Conservation (phyloP, 352 stramenopile species). For the Phytophthora sansomeana region DNA sequence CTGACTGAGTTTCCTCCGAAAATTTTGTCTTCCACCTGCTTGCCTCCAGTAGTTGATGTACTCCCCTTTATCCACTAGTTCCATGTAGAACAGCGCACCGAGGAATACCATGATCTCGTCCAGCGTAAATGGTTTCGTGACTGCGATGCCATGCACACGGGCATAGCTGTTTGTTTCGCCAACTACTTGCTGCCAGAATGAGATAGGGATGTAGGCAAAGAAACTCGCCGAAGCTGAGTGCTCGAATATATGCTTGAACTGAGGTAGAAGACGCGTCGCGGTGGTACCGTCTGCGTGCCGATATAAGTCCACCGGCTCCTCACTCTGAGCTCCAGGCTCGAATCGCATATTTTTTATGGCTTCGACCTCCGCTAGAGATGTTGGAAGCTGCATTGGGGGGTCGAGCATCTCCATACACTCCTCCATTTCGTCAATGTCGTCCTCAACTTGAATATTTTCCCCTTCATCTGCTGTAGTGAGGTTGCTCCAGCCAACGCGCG, state of each 20-base stretch:
- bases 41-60: slow-evolving; percentile 42
- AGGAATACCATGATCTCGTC: slow-evolving; percentile 19
- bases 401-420: too few species aligned
- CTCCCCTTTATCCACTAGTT: slow-evolving; percentile 39
- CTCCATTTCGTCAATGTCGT: too few species aligned
- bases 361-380: too few species aligned
- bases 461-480: too few species aligned
- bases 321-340: too few species aligned
- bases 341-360: too few species aligned
- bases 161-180: slow-evolving; percentile 32
- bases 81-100: slow-evolving; percentile 9
- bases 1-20: slow-evolving; percentile 1
- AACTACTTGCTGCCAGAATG: slow-evolving; percentile 39
- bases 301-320: too few species aligned
- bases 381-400: too few species aligned
- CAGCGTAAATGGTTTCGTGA: slow-evolving; percentile 9
- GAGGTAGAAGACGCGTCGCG: slow-evolving; percentile 9
- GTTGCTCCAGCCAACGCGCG: slow-evolving; percentile 1
- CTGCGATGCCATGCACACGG: slow-evolving; percentile 3
- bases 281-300: slow-evolving; percentile 11
- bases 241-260: slow-evolving; percentile 29
- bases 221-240: slow-evolving; percentile 36
- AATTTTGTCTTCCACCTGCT: slow-evolving; percentile 27
- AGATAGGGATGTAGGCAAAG: slow-evolving; percentile 34
- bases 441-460: too few species aligned